phyloP scores from a whole-genome alignment of 306 rosid species.

The Vigna hirtella region DNA sequence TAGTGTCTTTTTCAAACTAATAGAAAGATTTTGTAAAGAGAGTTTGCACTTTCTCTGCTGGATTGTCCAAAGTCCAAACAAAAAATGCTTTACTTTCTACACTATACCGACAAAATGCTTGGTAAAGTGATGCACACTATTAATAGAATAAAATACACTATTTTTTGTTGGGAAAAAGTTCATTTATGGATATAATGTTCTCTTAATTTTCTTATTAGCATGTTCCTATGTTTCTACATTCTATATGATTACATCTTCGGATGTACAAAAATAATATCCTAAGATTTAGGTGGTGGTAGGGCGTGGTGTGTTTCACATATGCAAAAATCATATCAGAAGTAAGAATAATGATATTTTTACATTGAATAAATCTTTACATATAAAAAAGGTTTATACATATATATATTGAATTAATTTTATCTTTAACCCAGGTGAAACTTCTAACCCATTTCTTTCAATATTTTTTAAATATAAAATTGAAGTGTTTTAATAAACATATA shows the following conservation, averaged over 20 bases:
- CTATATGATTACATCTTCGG: neutral
- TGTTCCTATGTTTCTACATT: neutral
- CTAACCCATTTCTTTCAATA: too few species aligned
- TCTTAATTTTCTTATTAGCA: neutral
- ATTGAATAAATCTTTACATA: too few species aligned
- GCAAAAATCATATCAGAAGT: neutral
- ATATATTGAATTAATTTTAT: too few species aligned
- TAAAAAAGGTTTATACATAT: too few species aligned
- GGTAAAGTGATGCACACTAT: neutral
- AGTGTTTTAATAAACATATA: neutral
- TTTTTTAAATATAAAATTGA: too few species aligned
- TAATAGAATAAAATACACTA: neutral
- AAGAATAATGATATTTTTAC: too few species aligned
- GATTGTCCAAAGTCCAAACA: conserved; percentile 3
- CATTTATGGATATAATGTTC: neutral
- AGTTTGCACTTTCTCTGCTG: neutral
- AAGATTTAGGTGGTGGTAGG: neutral
- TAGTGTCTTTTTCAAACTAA: neutral
- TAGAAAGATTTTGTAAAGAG: neutral
- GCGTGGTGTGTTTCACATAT: neutral
- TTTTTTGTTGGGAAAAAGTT: neutral
- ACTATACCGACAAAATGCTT: neutral
- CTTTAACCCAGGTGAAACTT: too few species aligned
- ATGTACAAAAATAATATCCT: neutral
- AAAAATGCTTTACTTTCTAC: neutral